Evolutionary conservation across 257 asterid species (phyloP), one percentile per base, ranked within the genome.

Genomic region (Capsicum baccatum): DNA sequence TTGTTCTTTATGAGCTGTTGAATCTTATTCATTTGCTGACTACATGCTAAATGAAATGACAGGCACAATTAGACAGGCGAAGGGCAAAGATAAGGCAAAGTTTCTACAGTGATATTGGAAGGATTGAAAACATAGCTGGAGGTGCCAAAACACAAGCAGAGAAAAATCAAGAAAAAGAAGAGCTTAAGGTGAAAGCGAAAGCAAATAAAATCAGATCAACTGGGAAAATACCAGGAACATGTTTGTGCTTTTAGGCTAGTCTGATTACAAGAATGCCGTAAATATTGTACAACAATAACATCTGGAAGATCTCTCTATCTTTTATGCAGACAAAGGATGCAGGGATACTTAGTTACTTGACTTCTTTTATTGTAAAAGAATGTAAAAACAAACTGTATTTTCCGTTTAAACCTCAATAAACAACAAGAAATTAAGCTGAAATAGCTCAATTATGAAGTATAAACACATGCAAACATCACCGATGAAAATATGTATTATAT

Each of bases 131-230:
- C 16, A 86, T 89, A 37, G 90, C 88, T n/a, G 81, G 83, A 64
- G 89, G 88, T 48, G 92, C 91, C 9, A 85, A 80, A 79, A 82
- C 87, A 33, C 88, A 88, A 42, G 89, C 90, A 50, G 91, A 86
- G 62, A 54, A 81, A 58, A 88, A 86, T 26, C 86, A 85, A 55
- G 66, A 81, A 84, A 84, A 83, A 1, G 88, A 90, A 79, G 90
- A 90, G 84, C 42, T 69, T 19, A 88, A 84, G 87, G 90, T 69
- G 84, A 85, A 79, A 85, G 84, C 83, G 80, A 87, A 86, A 83
- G 90, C 90, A 63, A 91, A 88, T 33, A 87, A 80, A 62, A 84
- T 90, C 86, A 86, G 89, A 83, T 55, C 80, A 60, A 86, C 91
- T 21, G 91, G 91, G 44, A 84, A 85, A 83, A 63, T 86, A 35